Percentiles rank a stretch among this genome's conserved stretches.
Evolutionary conservation across 2,329 filamentous ascomycete species (phyloP).

Genomic region (Phialemoniopsis sp.): DNA sequence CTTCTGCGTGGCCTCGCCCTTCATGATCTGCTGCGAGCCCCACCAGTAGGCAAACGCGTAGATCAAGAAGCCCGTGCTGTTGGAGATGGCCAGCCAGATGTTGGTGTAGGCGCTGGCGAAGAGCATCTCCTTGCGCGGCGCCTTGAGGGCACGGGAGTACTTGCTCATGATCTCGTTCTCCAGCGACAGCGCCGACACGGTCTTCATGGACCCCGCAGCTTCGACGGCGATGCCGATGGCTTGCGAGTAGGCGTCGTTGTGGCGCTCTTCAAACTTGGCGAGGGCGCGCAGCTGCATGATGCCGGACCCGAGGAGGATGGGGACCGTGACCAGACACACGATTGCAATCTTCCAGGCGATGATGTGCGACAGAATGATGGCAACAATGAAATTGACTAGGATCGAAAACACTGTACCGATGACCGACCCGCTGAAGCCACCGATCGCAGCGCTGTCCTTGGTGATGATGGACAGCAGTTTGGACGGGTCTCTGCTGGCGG

Average conservation of each 20-base stretch:
- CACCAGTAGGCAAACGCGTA: slow-evolving; percentile 80
- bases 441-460: slow-evolving; percentile 62
- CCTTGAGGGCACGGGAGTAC: slow-evolving; percentile 46
- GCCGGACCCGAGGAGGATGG: slow-evolving; percentile 64
- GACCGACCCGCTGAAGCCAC: slow-evolving; percentile 66
- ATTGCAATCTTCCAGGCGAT: slow-evolving; percentile 74
- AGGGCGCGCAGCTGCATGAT: slow-evolving; percentile 64
- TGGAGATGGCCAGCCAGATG: slow-evolving; percentile 56
- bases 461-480: slow-evolving; percentile 65
- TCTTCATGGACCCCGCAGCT: slow-evolving; percentile 62
- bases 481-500: slow-evolving; percentile 56
- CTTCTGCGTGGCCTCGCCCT: slow-evolving; percentile 57
- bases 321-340: slow-evolving; percentile 65
- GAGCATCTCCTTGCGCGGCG: slow-evolving; percentile 49
- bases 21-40: slow-evolving; percentile 66
- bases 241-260: slow-evolving; percentile 60
- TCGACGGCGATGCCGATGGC: slow-evolving; percentile 64
- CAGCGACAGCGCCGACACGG: slow-evolving; percentile 51
- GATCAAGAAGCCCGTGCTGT: slow-evolving; percentile 60
- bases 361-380: slow-evolving; percentile 65
- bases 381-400: slow-evolving; percentile 62
- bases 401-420: slow-evolving; percentile 67
- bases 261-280: slow-evolving; percentile 56
- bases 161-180: slow-evolving; percentile 47
- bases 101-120: slow-evolving; percentile 47